Percentiles rank a stretch among this genome's conserved stretches.
phyloP scores from a whole-genome alignment of 371 early-diverging fungal genomes.

The Mortierella sp. region DNA sequence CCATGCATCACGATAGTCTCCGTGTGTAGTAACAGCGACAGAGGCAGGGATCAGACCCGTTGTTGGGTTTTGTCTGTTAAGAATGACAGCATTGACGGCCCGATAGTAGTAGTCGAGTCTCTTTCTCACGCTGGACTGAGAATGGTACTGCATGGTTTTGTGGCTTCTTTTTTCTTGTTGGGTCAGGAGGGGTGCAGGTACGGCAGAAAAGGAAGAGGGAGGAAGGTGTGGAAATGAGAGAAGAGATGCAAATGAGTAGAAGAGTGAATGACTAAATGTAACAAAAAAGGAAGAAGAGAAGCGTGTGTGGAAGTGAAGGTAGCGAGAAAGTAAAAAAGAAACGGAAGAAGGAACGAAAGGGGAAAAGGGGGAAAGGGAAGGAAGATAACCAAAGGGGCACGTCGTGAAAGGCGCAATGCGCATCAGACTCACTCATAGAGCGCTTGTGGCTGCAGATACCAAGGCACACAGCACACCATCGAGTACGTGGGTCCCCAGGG shows the following conservation, averaged over 20 bases:
- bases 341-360: background rate
- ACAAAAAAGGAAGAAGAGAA: background rate
- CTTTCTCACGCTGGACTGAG: conserved; percentile 59
- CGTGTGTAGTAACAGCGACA: conserved; percentile 86
- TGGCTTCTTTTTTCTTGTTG: background rate
- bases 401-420: background rate
- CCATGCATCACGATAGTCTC: conserved; percentile 94
- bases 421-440: background rate
- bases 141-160: conserved; percentile 28
- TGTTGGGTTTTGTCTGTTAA: conserved; percentile 84
- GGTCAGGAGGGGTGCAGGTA: background rate
- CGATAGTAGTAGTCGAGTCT: conserved; percentile 85
- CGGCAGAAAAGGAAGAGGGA: background rate
- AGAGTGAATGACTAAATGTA: background rate
- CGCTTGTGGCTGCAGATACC: background rate
- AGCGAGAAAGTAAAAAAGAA: background rate
- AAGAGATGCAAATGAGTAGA: background rate
- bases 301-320: background rate
- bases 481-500: no score
- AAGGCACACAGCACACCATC: background rate
- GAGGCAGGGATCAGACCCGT: conserved; percentile 94
- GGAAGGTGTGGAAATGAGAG: background rate
- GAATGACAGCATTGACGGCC: conserved; percentile 80
- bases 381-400: background rate
- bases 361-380: background rate